These are phyloP conservation scores for Hymenoscyphus occultus DNA, from an alignment of 2,329 filamentous ascomycete species.

Conservation along the genomic window DNA sequence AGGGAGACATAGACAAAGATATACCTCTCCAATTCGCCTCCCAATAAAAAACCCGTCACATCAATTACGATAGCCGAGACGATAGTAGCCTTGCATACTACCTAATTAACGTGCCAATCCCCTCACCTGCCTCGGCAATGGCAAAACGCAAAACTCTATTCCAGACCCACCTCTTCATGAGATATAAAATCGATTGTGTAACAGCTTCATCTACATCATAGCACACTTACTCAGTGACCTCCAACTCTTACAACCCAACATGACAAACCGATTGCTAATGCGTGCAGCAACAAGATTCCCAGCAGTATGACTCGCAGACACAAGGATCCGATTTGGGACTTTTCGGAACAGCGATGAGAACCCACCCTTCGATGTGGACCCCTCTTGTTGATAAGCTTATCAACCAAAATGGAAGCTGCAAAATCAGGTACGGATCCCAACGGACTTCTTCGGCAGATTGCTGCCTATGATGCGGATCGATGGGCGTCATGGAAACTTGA, in stretches of 20 bases:
- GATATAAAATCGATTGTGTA: not conserved
- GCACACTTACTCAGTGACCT: not conserved
- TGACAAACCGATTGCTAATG: not conserved
- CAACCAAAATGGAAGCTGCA: not conserved
- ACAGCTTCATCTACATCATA: not conserved
- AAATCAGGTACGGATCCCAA: not conserved
- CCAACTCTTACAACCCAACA: not conserved
- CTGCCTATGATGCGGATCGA: not conserved
- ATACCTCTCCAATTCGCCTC: not conserved
- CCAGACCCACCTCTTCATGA: not conserved
- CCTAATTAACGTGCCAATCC: no score
- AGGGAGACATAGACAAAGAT: no score
- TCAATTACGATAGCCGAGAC: not conserved
- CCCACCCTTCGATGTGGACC: not conserved
- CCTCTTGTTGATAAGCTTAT: constrained; percentile 8
- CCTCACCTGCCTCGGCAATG: not conserved
- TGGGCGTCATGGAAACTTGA: not conserved
- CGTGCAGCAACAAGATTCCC: not conserved
- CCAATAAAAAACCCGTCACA: not conserved
- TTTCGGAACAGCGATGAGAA: constrained; percentile 6
- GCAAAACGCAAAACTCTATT: not conserved
- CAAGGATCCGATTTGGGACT: not conserved
- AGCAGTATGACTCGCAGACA: not conserved
- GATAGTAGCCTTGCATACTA: not conserved
- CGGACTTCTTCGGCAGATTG: not conserved